These are phyloP conservation scores for Poronia punctata DNA, from an alignment of 495 filamentous ascomycete species.

Conservation along the genomic window DNA sequence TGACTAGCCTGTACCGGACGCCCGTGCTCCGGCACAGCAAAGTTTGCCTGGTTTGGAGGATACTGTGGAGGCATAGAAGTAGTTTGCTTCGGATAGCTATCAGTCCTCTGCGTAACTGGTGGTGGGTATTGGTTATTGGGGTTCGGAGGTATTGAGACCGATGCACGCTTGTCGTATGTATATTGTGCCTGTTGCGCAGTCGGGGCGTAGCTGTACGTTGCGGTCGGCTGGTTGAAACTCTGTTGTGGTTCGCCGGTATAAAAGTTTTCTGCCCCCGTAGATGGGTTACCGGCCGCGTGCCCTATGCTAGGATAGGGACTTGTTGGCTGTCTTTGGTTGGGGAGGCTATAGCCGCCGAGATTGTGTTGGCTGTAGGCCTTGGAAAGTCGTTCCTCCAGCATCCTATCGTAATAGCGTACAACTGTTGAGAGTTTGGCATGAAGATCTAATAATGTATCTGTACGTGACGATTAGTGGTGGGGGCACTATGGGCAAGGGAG, in stretches of 20 bases:
- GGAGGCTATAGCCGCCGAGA: conserved; percentile 46
- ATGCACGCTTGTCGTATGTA: conserved; percentile 35
- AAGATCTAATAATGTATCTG: conserved; percentile 80
- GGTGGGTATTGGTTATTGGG: conserved; percentile 43
- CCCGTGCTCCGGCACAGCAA: conserved; percentile 22
- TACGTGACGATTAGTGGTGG: conserved; percentile 33
- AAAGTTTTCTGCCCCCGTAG: conserved; percentile 65
- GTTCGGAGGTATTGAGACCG: conserved; percentile 24
- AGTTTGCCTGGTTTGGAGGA: conserved; percentile 28
- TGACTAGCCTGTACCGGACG: conserved; percentile 24
- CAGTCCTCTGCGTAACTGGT: conserved; percentile 36
- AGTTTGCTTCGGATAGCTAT: conserved; percentile 34
- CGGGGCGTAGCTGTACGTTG: conserved; percentile 31
- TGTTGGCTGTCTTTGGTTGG: conserved; percentile 46
- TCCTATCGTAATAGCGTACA: conserved; percentile 96
- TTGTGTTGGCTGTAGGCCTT: conserved; percentile 84
- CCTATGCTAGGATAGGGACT: conserved; percentile 63
- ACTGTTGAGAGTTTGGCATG: conserved; percentile 95
- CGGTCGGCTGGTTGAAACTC: conserved; percentile 43
- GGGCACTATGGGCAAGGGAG: neutral
- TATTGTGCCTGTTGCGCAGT: conserved; percentile 31
- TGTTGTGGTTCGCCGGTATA: conserved; percentile 61
- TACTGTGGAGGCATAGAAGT: conserved; percentile 29
- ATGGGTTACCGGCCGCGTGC: conserved; percentile 28
- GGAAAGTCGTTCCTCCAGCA: conserved; percentile 92